phyloP scores from a whole-genome alignment of 2,329 filamentous ascomycete species.

The Pestalotiopsis sp. region DNA sequence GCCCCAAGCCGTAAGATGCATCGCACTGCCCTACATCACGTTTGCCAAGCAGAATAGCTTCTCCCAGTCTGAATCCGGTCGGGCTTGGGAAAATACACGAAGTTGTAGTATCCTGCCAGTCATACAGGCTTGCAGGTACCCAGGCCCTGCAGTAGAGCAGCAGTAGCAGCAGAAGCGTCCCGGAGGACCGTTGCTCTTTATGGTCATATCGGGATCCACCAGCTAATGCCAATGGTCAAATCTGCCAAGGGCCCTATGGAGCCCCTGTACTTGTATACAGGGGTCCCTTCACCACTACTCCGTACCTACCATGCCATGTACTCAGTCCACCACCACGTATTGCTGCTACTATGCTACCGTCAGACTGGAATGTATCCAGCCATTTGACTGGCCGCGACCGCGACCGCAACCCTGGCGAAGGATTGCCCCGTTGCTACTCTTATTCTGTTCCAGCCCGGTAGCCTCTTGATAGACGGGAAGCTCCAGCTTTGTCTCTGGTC shows the following conservation, averaged over 20 bases:
- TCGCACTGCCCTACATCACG: neutral
- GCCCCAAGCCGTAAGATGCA: neutral
- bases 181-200: constrained; percentile 10
- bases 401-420: neutral
- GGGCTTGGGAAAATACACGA: neutral
- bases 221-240: constrained; percentile 7
- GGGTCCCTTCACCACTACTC: neutral
- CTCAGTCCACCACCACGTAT: neutral
- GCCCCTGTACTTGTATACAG: neutral
- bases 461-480: neutral
- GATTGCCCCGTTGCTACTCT: constrained; percentile 9
- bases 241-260: neutral
- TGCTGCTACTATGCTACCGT: neutral
- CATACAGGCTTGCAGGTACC: constrained; percentile 3
- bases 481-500: constrained; percentile 3
- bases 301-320: neutral
- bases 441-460: neutral
- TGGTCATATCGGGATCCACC: constrained; percentile 7
- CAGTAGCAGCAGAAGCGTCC: neutral
- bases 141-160: neutral
- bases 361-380: neutral
- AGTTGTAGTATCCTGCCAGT: neutral
- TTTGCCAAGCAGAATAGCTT: constrained; percentile 3
- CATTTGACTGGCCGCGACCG: neutral
- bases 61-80: neutral